These are phyloP conservation scores for Linnemannia elongata DNA, from an alignment of 192 early-diverging fungal genomes.

Conservation along the genomic window DNA sequence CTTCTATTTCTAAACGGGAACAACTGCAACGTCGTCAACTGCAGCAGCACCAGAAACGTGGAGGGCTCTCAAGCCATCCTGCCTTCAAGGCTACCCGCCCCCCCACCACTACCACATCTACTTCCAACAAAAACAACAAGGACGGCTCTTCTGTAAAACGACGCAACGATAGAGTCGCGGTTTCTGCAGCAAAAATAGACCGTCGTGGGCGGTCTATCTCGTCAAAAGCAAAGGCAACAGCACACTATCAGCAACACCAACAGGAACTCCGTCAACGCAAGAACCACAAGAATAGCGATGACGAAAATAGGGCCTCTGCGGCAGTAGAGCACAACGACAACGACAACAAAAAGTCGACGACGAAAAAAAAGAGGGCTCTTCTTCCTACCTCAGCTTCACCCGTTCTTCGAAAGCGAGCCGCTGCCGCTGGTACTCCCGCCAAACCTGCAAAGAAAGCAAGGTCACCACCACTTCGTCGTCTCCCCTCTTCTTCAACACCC, in stretches of 20 bases:
- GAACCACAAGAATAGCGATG: slow-evolving; percentile 7
- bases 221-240: background rate
- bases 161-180: background rate
- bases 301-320: background rate
- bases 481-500: background rate
- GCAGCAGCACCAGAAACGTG: background rate
- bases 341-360: background rate
- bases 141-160: background rate
- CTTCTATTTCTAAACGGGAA: background rate
- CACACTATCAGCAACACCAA: background rate
- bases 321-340: background rate
- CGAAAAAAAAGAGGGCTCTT: background rate
- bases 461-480: background rate
- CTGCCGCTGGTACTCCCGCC: background rate
- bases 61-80: background rate
- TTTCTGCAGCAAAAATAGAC: slow-evolving; percentile 4
- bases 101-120: background rate
- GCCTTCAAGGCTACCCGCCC: background rate
- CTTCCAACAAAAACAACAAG: background rate
- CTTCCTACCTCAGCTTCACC: background rate
- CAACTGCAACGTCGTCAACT: background rate
- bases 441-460: no score
- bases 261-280: slow-evolving; percentile 1
- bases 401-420: background rate
- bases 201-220: background rate